Base-by-base conservation (phyloP, 2,329 filamentous ascomycete genomes). In the Claviceps sp. region DNA sequence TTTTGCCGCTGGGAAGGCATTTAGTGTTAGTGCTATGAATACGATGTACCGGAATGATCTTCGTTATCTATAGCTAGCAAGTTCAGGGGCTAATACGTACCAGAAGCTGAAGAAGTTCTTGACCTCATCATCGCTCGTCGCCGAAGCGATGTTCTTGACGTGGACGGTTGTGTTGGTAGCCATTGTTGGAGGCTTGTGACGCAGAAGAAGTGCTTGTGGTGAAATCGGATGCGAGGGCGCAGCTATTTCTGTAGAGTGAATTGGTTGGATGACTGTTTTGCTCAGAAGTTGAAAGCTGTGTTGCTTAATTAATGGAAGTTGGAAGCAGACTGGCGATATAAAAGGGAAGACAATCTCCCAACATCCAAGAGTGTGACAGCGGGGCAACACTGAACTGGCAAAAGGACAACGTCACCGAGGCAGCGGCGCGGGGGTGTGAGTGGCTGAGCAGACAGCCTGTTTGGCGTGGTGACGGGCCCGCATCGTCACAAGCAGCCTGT, bases 21-120 rank as follows among this genome's bases (percentile, higher is more conserved):
- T 6, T 9, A 4, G 8, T 42, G 53, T 50, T 22, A 48, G 37
- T 44, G 14, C 26, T 30, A 42, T 6, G 14, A 20, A 8, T n/a
- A 41, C 20, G 14, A n/a, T 8, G 16, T 41, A 30, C 4, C 9
- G 26, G 26, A 30, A 30, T 9, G 26, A 9, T 4, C 26, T 30
- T 30, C 26, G 4, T 30, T 3, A 11, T 11, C 8, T 30, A 11
- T 30, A 30, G 8, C 8, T 30, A 30, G 26, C 3, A 9, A 30
- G 2, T 9, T 30, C 8, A 30, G 26, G 8, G 26, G 9, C 8
- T 9, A 4, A 34, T 26, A 55, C 80, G 67, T 77, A 91, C 88
- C 81, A 85, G 72, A 97, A 97, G 75, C 86, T 93, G 77, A 98
- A 98, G 78, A 98, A 98, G 66, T 95, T 90, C 65, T 82, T 82